These are phyloP conservation scores for Adansonia rubrostipa DNA, from an alignment of 441 rosid species.

Conservation along the genomic window DNA sequence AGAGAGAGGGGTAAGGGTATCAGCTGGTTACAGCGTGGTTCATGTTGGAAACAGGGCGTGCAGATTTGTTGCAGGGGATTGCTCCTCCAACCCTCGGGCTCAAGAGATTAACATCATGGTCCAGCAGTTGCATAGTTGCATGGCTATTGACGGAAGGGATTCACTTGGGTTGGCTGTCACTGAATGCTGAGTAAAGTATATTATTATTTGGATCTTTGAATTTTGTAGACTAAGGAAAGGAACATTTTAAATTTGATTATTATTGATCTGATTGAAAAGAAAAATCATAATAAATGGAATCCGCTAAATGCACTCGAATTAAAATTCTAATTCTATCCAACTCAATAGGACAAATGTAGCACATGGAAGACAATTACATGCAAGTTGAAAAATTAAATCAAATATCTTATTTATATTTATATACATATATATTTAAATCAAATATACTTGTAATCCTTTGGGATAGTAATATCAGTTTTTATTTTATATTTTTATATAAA, in stretches of 20 bases:
- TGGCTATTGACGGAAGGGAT: constrained; percentile 26
- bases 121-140: constrained; percentile 42
- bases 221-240: not conserved
- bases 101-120: constrained; percentile 35
- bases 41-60: constrained; percentile 37
- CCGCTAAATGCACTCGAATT: too few relatives aligned
- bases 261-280: not conserved
- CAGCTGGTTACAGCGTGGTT: constrained; percentile 57
- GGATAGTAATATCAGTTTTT: too few relatives aligned
- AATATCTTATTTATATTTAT: too few relatives aligned
- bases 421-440: too few relatives aligned
- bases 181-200: not conserved
- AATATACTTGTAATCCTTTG: too few relatives aligned
- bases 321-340: too few relatives aligned
- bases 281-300: too few relatives aligned
- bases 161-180: not conserved
- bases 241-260: not conserved
- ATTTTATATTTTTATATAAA: too few relatives aligned
- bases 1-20: constrained; percentile 43
- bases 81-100: constrained; percentile 33
- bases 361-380: too few relatives aligned
- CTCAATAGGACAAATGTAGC: too few relatives aligned
- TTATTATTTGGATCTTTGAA: not conserved
- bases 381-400: too few relatives aligned
- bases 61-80: constrained; percentile 56